Evolutionary conservation across 2,329 filamentous ascomycete species (phyloP), one percentile per base, ranked within the genome.

Genomic region (Colletotrichum aenigma): DNA sequence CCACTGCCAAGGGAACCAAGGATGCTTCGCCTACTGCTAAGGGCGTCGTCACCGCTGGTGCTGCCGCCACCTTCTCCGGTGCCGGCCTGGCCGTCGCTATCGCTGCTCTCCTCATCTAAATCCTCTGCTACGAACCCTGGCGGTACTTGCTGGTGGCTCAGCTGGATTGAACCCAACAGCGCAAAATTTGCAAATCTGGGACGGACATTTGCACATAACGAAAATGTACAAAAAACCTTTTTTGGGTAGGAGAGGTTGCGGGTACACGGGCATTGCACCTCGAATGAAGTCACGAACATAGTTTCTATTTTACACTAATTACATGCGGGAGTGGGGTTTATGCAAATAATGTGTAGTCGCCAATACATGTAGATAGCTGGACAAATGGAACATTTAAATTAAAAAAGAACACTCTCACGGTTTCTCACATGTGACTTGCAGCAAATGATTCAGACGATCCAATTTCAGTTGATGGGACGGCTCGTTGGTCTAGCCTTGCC

Each of bases 41-140:
- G 61, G 62, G 62, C 13, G 74, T 76, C 28, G 71, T 70, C 36
- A 76, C 74, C 4, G 74, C 66, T 18, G 74, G 74, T 8, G 71
- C 74, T 18, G 71, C 71, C 1, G 18, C 70, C 18, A 61, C 66
- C 74, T 43, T 76, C 55, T 76, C 74, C 9, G 71, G 60, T 32
- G 74, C 74, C 9, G 71, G 52, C 4, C 15, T 75, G 34, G 48
- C 58, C 16, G 61, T 55, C n/a, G 74, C 52, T 30, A n/a, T 76
- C 24, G 66, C 61, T 18, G 74, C 65, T 21, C 43, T 76, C 60
- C 12, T 76, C 26, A 66, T 76, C n/a, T 76, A 71, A 74, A 66
- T 52, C 10, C 43, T 21, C 43, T 52, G 43, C 43, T 52, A 21
- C n/a, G 43, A 52, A 52, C 43, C 43, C 43, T 52, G 43, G 10